Base-by-base conservation (phyloP, 495 filamentous ascomycete genomes). In the Penicillium arizonense region DNA sequence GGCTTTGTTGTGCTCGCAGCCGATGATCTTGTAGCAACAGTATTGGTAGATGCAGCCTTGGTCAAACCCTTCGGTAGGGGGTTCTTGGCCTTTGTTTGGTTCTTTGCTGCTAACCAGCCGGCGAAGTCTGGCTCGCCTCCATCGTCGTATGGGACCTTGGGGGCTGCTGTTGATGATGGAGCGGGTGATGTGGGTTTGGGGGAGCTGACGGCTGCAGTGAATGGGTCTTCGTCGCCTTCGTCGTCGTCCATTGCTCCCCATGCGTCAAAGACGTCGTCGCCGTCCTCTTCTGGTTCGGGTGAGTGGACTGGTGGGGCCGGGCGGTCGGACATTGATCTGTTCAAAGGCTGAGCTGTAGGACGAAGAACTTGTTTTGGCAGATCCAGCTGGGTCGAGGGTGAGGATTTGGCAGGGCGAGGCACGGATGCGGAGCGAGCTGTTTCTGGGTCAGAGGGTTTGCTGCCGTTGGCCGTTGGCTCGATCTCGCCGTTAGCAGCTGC, bases 41-140 rank as follows among this genome's bases (percentile, higher is more conserved):
- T 43, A 44, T 61, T 56, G n/a, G 65, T 64, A 38, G 76, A 53
- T 0, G 68, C 50, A 14, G 77, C 47, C 62, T 90, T 90, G 6
- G 74, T 69, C 43, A 95, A 61, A 0, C 91, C 90, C 68, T 93
- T 96, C 0, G 90, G 90, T 34, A 96, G 53, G 3, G 83, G 75
- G 47, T 86, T 88, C 50, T 82, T 79, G 39, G 75, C 71, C 69
- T 93, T 96, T 54, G 87, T 81, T 57, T 87, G 73, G 16, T 84
- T 80, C 69, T 96, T 91, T 13, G 90, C 90, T 9, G 88, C 89
- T 38, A 96, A 68, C 91, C 92, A 96, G 5, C 89, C 90, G 16
- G 91, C 92, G 70, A 97, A 97, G 65, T 97, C 92, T 2, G 91
- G 91, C 62, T 97, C 91, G 3, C 85, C 86, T 28, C 86, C 84